Conservation (phyloP, 2,329 filamentous ascomycete genomes). For the Fusarium sp. region DNA sequence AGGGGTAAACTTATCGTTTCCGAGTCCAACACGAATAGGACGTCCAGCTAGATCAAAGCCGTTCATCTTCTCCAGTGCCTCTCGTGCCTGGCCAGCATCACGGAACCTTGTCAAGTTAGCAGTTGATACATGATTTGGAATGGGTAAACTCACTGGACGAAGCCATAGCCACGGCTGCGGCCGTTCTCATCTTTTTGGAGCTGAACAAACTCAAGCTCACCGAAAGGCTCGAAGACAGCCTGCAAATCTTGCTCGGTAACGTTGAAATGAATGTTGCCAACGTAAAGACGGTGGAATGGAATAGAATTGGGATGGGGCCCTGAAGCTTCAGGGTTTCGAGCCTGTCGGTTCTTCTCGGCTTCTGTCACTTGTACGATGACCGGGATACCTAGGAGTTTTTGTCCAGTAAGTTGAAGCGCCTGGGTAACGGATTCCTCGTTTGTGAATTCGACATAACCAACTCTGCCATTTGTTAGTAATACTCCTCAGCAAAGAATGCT, state of each 20-base stretch:
- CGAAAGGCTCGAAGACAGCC: conserved; percentile 97
- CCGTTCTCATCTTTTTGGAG: conserved; percentile 95
- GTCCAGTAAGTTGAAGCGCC: conserved; percentile 97
- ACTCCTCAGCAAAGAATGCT: neutral
- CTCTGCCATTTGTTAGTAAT: conserved; percentile 67
- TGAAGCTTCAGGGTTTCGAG: conserved; percentile 80
- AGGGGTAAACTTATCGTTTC: conserved; percentile 99
- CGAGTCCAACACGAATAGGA: conserved; percentile 97
- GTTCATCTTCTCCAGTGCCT: conserved; percentile 99
- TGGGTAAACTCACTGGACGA: conserved; percentile 84
- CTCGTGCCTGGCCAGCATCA: conserved; percentile 89
- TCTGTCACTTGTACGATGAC: conserved; percentile 99
- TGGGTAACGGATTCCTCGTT: conserved; percentile 92
- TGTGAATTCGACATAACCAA: conserved; percentile 99
- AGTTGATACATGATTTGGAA: neutral
- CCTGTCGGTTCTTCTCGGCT: conserved; percentile 98
- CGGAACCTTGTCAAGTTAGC: conserved; percentile 75
- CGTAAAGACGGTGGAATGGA: conserved; percentile 97
- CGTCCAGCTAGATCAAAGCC: conserved; percentile 97
- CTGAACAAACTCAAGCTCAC: conserved; percentile 96
- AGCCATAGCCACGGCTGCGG: conserved; percentile 94
- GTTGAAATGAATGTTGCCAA: conserved; percentile 99
- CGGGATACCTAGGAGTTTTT: conserved; percentile 97
- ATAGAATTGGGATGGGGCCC: conserved; percentile 81
- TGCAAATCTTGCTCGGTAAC: conserved; percentile 96